Percentiles rank a stretch among this genome's conserved stretches.
phyloP scores from a whole-genome alignment of 129 eudicot genomes.

The Escallonia herrerae region DNA sequence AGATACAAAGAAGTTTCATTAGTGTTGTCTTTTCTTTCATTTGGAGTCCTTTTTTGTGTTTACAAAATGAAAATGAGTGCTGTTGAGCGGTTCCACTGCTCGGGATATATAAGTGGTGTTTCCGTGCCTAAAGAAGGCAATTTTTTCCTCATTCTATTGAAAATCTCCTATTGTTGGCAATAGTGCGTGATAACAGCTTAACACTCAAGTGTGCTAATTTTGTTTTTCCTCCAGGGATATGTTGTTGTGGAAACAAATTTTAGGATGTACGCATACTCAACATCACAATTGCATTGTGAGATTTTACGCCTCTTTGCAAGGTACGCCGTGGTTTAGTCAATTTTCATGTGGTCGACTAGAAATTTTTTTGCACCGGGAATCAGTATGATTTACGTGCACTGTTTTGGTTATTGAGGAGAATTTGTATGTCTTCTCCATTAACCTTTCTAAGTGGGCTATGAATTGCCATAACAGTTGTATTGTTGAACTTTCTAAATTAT shows the following conservation, averaged over 20 bases:
- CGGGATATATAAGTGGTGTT: background rate
- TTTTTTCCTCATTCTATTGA: too few relatives aligned
- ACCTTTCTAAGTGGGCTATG: background rate
- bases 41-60: background rate
- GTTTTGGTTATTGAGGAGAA: background rate
- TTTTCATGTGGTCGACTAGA: background rate
- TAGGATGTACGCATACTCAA: slow-evolving; percentile 87
- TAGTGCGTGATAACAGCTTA: background rate
- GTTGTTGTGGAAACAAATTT: slow-evolving; percentile 95
- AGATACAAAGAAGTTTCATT: too few relatives aligned
- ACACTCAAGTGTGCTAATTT: background rate
- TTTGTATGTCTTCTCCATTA: background rate
- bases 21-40: too few relatives aligned
- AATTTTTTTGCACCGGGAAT: too few relatives aligned
- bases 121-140: background rate
- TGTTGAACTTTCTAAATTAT: too few relatives aligned
- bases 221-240: slow-evolving; percentile 53
- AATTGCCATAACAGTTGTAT: too few relatives aligned
- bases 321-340: slow-evolving; percentile 26
- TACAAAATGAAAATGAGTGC: background rate
- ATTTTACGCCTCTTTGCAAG: slow-evolving; percentile 85
- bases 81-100: background rate
- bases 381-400: background rate
- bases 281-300: slow-evolving; percentile 86
- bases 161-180: too few relatives aligned